Conservation (phyloP, 2,329 filamentous ascomycete species). For the Ophiostoma piceae region DNA sequence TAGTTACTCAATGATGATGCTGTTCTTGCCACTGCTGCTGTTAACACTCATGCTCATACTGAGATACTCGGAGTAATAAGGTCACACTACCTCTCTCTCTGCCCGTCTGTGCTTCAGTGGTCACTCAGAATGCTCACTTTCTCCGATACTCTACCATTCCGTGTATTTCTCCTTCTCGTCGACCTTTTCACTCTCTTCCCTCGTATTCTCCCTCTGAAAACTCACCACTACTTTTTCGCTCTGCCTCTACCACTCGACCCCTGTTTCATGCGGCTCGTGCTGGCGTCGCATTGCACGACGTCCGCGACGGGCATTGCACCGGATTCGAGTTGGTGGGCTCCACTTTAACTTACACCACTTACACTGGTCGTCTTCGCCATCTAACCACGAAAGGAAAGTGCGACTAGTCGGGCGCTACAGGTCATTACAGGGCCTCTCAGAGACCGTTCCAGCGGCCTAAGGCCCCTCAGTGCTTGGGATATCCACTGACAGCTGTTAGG, state of each 20-base stretch:
- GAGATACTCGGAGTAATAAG: too few relatives aligned
- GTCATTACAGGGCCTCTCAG: neutral
- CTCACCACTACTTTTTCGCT: too few relatives aligned
- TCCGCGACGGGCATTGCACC: conserved; percentile 7
- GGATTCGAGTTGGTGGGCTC: neutral
- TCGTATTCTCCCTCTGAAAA: neutral
- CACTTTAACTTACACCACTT: neutral
- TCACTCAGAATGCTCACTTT: neutral
- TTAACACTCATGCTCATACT: too few relatives aligned
- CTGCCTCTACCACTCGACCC: neutral
- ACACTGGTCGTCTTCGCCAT: neutral
- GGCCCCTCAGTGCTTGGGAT: neutral
- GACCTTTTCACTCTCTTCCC: neutral
- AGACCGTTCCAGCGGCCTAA: neutral
- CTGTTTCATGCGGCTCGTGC: conserved; percentile 15
- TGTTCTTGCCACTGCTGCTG: neutral
- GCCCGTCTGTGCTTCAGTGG: neutral
- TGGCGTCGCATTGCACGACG: neutral
- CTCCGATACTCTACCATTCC: neutral
- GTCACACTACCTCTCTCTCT: too few relatives aligned
- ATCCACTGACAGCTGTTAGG: neutral
- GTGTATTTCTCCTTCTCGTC: neutral
- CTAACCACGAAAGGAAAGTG: neutral
- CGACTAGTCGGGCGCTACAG: neutral
- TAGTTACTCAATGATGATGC: neutral